phyloP scores from a whole-genome alignment of 108 stramenopile genomes.

The Skeletonema potamos region DNA sequence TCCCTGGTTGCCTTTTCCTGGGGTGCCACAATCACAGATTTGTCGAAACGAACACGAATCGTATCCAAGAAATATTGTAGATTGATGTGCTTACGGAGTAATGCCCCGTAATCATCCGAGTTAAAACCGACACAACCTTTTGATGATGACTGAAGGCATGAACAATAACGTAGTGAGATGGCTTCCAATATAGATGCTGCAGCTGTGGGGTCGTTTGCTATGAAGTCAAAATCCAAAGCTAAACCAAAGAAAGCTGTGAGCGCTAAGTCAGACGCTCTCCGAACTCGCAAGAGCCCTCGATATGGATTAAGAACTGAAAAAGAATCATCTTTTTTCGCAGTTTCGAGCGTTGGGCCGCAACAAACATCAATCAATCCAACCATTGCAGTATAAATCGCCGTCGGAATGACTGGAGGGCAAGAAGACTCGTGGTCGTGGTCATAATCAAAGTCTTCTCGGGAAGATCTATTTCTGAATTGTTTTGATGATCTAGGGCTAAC shows the following conservation, averaged over 20 bases:
- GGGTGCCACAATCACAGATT: constrained; percentile 12
- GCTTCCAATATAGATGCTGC: constrained; percentile 51
- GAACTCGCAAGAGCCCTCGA: constrained; percentile 42
- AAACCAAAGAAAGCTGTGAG: constrained; percentile 76
- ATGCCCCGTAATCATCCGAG: constrained; percentile 32
- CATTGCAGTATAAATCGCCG: constrained; percentile 46
- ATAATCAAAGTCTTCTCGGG: constrained; percentile 37
- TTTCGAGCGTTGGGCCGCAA: constrained; percentile 52
- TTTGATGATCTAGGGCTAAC: background rate
- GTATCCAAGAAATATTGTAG: constrained; percentile 83
- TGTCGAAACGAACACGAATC: constrained; percentile 55
- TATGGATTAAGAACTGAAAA: constrained; percentile 39
- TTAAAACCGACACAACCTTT: constrained; percentile 1
- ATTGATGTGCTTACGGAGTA: constrained; percentile 78
- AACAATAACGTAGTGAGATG: constrained; percentile 52
- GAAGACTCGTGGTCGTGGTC: constrained; percentile 45
- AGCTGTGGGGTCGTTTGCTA: constrained; percentile 61
- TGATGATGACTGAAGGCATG: background rate
- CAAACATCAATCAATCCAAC: constrained; percentile 60
- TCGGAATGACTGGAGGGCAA: constrained; percentile 53
- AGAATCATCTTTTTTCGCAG: constrained; percentile 3
- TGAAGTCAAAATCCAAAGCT: constrained; percentile 79
- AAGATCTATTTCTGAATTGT: background rate
- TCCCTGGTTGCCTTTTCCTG: background rate
- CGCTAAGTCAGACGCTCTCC: constrained; percentile 76